Base-by-base conservation (phyloP, 768 basidiomycete species). In the Amanita rubescens region DNA sequence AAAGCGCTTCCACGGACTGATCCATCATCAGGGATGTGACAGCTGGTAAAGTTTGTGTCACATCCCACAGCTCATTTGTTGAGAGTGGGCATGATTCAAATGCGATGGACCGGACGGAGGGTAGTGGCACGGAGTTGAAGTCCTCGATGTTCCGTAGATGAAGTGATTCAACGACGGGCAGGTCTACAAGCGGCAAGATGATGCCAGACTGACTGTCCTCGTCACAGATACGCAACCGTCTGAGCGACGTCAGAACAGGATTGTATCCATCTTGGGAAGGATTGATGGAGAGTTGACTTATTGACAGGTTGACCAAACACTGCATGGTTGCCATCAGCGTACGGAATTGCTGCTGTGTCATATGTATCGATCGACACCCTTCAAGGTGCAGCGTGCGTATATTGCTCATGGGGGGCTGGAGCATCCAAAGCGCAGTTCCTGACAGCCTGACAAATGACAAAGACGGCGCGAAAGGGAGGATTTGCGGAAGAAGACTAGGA, bases 321-420 rank as follows among this genome's bases (percentile, higher is more conserved):
- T 72, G 71, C 9, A 73, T 54, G n/a, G 65, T 52, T 10, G 61
- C 59, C 14, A 76, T 58, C 43, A 75, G 55, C 11, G 62, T 56
- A 32, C 63, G 67, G 49, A 75, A 70, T 48, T 73, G 71, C 12
- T 62, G 57, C 39, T 68, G 63, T 41, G 65, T 66, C 63, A 75
- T 64, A 49, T 62, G 59, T 49, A 67, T 61, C 34, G 64, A 67
- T 10, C 67, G 62, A 62, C 68, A 70, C 4, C 74, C 74, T 41
- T 75, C 75, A 19, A 78, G 59, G 53, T 76, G 72, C n/a, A 78
- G 65, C 12, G 71, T 75, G 6, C 67, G 67, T 19, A 75, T 62
- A 5, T 58, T 54, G 8, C 54, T 54, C 12, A 69, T 59, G 0
- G 75, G 71, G 8, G 75, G 77, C 22, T 67, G 67, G 15, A 75